Evolutionary conservation across 139 green algal genomes (phyloP).

Genomic region (Yamagishiella unicocca): DNA sequence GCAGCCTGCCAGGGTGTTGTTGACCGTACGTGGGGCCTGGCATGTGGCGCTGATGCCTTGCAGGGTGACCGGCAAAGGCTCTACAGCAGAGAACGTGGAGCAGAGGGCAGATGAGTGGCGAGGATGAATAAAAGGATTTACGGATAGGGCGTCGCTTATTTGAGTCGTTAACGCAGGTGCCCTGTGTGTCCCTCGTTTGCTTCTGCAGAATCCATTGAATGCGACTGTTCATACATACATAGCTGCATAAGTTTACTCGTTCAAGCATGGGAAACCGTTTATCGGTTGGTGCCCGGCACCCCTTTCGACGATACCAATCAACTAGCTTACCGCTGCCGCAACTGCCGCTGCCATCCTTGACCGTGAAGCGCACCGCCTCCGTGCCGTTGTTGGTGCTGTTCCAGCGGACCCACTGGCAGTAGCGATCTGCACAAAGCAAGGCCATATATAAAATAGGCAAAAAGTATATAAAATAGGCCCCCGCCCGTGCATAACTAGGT

Average conservation of each 20-base stretch:
- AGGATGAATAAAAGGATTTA: too few species aligned
- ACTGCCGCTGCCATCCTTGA: background rate
- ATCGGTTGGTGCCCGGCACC: too few species aligned
- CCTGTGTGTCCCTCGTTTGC: too few species aligned
- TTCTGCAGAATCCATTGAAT: too few species aligned
- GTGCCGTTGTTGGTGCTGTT: background rate
- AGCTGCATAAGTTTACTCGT: too few species aligned
- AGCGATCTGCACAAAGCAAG: background rate
- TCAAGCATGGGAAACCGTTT: too few species aligned
- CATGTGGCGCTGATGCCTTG: background rate
- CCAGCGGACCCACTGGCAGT: constrained; percentile 10
- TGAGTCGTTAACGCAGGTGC: too few species aligned
- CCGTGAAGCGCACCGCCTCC: background rate
- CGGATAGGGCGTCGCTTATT: too few species aligned
- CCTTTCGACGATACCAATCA: background rate
- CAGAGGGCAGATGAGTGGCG: too few species aligned
- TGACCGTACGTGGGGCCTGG: background rate
- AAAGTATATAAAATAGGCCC: too few species aligned
- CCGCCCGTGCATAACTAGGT: background rate
- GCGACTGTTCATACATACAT: too few species aligned
- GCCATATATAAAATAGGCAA: background rate
- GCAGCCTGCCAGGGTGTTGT: background rate
- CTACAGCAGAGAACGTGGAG: background rate
- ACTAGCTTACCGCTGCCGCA: background rate
- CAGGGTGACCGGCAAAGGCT: background rate